These are phyloP conservation scores for Ogataea zsoltii DNA, from an alignment of 805 yeast species.

Conservation along the genomic window DNA sequence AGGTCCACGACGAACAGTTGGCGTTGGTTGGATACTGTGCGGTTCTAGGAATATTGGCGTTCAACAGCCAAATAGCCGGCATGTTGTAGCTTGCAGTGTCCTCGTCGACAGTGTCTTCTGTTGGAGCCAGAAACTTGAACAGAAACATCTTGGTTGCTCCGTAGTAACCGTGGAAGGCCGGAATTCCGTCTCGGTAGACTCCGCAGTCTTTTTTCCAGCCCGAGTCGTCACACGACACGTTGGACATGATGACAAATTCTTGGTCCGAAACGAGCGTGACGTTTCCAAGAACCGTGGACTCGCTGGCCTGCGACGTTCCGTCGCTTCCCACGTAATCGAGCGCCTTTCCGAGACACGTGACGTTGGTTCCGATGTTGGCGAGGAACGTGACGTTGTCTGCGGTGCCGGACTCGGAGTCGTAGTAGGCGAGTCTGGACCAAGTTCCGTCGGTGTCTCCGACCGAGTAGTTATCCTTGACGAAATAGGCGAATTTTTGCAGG, in stretches of 20 bases:
- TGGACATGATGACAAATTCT: constrained; percentile 63
- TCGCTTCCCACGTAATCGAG: constrained; percentile 59
- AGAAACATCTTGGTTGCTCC: constrained; percentile 71
- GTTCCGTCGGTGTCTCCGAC: constrained; percentile 40
- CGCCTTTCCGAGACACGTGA: constrained; percentile 69
- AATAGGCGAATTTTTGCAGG: constrained; percentile 61
- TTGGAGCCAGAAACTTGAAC: constrained; percentile 70
- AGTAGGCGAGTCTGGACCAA: constrained; percentile 65
- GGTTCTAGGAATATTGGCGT: constrained; percentile 73
- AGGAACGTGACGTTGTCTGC: constrained; percentile 68
- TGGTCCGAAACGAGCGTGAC: constrained; percentile 54
- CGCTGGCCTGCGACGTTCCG: constrained; percentile 50
- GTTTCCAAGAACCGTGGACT: constrained; percentile 48
- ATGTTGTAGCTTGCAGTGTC: constrained; percentile 49
- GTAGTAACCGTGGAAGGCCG: constrained; percentile 70
- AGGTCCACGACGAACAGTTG: constrained; percentile 74
- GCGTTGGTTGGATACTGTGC: constrained; percentile 63
- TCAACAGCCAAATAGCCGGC: constrained; percentile 77
- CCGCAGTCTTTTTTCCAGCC: constrained; percentile 66
- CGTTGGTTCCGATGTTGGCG: constrained; percentile 59
- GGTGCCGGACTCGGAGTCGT: constrained; percentile 47
- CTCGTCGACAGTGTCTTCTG: constrained; percentile 42
- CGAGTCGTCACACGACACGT: constrained; percentile 55
- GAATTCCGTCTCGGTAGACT: constrained; percentile 71
- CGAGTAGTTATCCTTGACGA: constrained; percentile 45